Conservation (phyloP, 1,139 yeast genomes). For the Candida mesenterica region DNA sequence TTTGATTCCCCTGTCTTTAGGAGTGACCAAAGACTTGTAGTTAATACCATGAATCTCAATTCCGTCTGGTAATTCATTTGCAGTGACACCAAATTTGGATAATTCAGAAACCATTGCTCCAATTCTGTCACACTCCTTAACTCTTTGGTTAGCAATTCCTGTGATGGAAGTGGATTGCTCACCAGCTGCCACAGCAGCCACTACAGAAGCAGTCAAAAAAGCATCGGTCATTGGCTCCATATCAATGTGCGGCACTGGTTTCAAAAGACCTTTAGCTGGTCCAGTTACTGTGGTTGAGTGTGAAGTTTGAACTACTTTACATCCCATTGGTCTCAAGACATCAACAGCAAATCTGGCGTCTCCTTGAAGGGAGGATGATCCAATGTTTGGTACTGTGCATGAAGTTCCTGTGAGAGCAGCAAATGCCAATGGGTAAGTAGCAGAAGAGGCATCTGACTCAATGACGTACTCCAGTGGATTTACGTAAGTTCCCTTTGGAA, state of each 20-base stretch:
- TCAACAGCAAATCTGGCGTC: constrained; percentile 96
- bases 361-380: constrained; percentile 89
- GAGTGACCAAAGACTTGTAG: constrained; percentile 46
- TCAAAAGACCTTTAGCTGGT: constrained; percentile 66
- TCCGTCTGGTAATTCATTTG: constrained; percentile 89
- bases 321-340: constrained; percentile 93
- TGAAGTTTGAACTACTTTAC: constrained; percentile 76
- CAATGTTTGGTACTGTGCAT: constrained; percentile 92
- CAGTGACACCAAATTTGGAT: constrained; percentile 84
- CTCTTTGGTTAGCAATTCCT: constrained; percentile 98
- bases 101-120: constrained; percentile 90
- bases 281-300: constrained; percentile 91
- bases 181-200: constrained; percentile 80
- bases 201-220: constrained; percentile 92
- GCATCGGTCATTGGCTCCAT: constrained; percentile 99
- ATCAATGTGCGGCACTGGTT: constrained; percentile 74
- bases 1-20: constrained; percentile 56
- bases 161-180: constrained; percentile 69
- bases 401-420: constrained; percentile 97
- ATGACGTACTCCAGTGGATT: constrained; percentile 85
- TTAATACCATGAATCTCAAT: constrained; percentile 75
- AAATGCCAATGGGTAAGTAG: constrained; percentile 95
- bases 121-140: constrained; percentile 94
- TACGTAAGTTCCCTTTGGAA: constrained; percentile 77
- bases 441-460: constrained; percentile 98